Evolutionary conservation across 2,329 filamentous ascomycete genomes (phyloP).

Genomic region (Huntiella abstrusa): DNA sequence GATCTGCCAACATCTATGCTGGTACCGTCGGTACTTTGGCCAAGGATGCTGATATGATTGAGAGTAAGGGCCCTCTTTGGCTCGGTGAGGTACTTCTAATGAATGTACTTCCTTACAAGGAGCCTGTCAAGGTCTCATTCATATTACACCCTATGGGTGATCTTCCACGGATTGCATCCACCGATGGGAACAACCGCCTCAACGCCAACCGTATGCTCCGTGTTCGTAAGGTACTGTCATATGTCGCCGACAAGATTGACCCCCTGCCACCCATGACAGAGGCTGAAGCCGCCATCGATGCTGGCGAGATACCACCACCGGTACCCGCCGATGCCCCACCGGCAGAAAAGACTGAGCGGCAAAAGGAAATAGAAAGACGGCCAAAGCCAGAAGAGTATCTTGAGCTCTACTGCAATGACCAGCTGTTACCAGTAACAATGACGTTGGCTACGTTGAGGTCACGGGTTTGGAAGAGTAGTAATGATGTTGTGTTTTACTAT

Average conservation of each 20-base stretch:
- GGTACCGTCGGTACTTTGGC: constrained; percentile 68
- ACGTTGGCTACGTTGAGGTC: constrained; percentile 83
- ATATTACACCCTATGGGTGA: constrained; percentile 68
- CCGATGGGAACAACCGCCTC: constrained; percentile 71
- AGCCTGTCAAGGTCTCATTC: constrained; percentile 93
- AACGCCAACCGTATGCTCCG: constrained; percentile 96
- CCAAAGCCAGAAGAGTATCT: constrained; percentile 81
- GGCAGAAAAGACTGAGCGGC: constrained; percentile 17
- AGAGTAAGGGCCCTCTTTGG: constrained; percentile 80
- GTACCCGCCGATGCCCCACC: neutral
- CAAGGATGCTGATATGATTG: constrained; percentile 61
- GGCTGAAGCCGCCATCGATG: neutral
- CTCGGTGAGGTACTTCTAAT: constrained; percentile 70
- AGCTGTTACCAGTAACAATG: constrained; percentile 64
- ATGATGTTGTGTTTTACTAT: constrained; percentile 79
- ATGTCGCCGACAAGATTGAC: constrained; percentile 84
- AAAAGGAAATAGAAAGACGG: constrained; percentile 34
- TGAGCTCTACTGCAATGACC: constrained; percentile 85
- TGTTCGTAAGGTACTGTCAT: constrained; percentile 82
- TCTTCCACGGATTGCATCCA: constrained; percentile 53
- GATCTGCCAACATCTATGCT: constrained; percentile 71
- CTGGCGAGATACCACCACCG: neutral
- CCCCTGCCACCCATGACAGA: constrained; percentile 24
- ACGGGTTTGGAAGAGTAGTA: constrained; percentile 88
- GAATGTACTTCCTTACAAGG: constrained; percentile 69